Evolutionary conservation across 306 rosid genomes (phyloP).

Genomic region (Abrus precatorius): DNA sequence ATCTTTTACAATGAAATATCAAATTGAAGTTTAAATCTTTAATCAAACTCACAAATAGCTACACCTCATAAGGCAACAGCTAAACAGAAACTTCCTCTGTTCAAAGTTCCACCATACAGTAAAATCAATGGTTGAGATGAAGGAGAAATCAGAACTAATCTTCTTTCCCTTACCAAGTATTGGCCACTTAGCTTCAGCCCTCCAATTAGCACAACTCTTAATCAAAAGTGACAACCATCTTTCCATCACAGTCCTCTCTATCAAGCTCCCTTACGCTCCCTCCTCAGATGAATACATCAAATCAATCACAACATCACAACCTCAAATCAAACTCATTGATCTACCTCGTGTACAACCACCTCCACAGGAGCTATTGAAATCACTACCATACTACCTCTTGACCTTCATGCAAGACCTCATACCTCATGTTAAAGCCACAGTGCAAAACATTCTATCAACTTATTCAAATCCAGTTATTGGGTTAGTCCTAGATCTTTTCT

Average conservation of each 20-base stretch:
- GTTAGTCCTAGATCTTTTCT: conserved; percentile 66
- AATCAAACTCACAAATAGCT: too few relatives aligned
- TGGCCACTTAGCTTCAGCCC: conserved; percentile 63
- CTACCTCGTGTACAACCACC: conserved; percentile 60
- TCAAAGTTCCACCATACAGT: not conserved
- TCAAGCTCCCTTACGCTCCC: conserved; percentile 45
- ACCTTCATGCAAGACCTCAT: conserved; percentile 48
- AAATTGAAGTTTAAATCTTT: too few relatives aligned
- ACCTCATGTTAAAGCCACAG: conserved; percentile 47
- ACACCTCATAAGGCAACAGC: too few relatives aligned
- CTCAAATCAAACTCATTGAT: conserved; percentile 56
- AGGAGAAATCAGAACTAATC: conserved; percentile 51
- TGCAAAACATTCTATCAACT: conserved; percentile 49
- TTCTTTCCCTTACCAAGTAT: conserved; percentile 62
- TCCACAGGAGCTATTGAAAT: conserved; percentile 41
- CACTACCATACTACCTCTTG: conserved; percentile 38
- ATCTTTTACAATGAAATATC: too few relatives aligned
- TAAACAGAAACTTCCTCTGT: too few relatives aligned
- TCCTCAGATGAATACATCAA: conserved; percentile 53
- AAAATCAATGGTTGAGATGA: not conserved
- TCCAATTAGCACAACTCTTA: conserved; percentile 62
- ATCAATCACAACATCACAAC: conserved; percentile 51
- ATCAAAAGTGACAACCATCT: conserved; percentile 44
- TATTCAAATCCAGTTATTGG: conserved; percentile 45
- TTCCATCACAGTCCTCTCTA: conserved; percentile 58